Percentiles rank a stretch among this genome's conserved stretches.
These are phyloP conservation scores for Cryptomeria japonica DNA, from an alignment of 75 land plant genomes.

Conservation along the genomic window DNA sequence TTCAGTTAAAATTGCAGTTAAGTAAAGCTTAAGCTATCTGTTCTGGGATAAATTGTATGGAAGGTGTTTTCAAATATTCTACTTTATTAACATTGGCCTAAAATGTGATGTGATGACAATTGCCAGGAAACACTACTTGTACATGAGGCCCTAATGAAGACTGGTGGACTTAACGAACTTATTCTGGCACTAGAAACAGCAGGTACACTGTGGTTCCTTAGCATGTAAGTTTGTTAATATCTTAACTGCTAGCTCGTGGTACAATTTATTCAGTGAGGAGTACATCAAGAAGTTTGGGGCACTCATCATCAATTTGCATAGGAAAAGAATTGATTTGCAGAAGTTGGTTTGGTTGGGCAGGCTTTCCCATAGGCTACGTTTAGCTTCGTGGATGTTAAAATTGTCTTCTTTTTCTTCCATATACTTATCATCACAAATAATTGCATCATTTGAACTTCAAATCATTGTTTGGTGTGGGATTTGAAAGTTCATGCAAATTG, in stretches of 20 bases:
- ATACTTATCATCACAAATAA: background rate
- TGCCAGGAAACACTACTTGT: slow-evolving; percentile 93
- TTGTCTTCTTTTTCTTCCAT: no score
- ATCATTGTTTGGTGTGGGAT: background rate
- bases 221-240: no score
- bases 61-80: background rate
- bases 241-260: no score
- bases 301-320: no score
- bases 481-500: background rate
- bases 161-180: slow-evolving; percentile 59
- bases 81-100: background rate
- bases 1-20: background rate
- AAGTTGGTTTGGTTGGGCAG: no score
- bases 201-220: slow-evolving; percentile 38
- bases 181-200: slow-evolving; percentile 50
- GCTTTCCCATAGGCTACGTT: no score
- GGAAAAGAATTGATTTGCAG: no score
- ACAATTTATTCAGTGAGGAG: no score
- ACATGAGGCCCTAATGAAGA: slow-evolving; percentile 59
- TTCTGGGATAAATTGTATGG: background rate
- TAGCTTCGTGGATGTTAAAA: no score
- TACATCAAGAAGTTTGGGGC: no score
- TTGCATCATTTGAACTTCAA: background rate
- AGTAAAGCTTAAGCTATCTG: background rate
- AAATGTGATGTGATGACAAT: slow-evolving; percentile 3